phyloP scores from a whole-genome alignment of 2,329 filamentous ascomycete genomes.

The Epichloe baconii region DNA sequence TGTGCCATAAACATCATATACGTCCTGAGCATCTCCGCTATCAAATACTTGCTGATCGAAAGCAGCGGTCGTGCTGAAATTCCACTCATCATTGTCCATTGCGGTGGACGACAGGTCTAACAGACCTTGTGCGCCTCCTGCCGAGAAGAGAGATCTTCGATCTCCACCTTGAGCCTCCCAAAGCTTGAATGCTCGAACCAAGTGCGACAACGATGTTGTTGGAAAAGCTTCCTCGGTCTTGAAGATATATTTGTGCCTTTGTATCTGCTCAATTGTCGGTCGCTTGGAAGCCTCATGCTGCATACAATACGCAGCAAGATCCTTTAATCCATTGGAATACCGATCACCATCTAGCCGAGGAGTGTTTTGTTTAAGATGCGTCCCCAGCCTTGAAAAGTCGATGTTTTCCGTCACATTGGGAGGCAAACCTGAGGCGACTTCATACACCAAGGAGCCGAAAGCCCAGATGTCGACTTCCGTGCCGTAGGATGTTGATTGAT shows the following conservation, averaged over 20 bases:
- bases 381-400: constrained; percentile 36
- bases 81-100: constrained; percentile 48
- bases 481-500: constrained; percentile 50
- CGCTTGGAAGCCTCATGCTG: constrained; percentile 54
- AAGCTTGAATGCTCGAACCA: constrained; percentile 59
- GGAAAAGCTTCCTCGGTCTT: constrained; percentile 52
- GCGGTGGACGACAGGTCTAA: constrained; percentile 30
- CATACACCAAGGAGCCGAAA: constrained; percentile 67
- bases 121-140: constrained; percentile 44
- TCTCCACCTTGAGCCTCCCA: constrained; percentile 67
- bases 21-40: constrained; percentile 41
- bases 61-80: constrained; percentile 52
- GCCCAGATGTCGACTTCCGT: constrained; percentile 75
- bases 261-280: constrained; percentile 55
- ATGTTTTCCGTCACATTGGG: constrained; percentile 50
- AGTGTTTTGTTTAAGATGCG: constrained; percentile 44
- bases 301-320: constrained; percentile 61
- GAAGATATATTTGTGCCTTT: constrained; percentile 55
- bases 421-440: constrained; percentile 67
- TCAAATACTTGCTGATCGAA: constrained; percentile 46
- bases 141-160: constrained; percentile 50
- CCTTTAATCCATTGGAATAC: constrained; percentile 55
- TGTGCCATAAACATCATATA: constrained; percentile 48
- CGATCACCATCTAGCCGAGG: constrained; percentile 59
- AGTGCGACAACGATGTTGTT: constrained; percentile 45